A percentile compares a stretch with the other conserved stretches of the same genome.
Evolutionary conservation across 2,329 filamentous ascomycete genomes (phyloP).

Genomic region (Rugonectria rugulosa): DNA sequence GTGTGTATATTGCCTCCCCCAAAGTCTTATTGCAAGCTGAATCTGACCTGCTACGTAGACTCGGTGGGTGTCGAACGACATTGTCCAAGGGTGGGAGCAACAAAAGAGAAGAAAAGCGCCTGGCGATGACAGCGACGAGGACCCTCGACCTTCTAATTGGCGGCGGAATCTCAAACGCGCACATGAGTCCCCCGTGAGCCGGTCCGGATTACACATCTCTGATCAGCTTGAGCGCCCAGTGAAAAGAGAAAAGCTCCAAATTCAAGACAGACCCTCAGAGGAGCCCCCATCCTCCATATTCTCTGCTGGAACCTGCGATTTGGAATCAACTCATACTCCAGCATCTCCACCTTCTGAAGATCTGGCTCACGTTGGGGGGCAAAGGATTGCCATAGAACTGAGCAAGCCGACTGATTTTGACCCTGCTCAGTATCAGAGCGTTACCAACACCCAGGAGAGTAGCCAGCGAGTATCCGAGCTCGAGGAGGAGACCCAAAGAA

Average conservation of each 20-base stretch:
- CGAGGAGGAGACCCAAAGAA: constrained; percentile 45
- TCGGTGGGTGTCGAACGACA: constrained; percentile 42
- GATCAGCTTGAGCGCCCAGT: constrained; percentile 26
- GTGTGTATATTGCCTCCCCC: constrained; percentile 31
- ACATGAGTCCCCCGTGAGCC: constrained; percentile 20
- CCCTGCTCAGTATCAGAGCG: constrained; percentile 45
- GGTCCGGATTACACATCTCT: constrained; percentile 21
- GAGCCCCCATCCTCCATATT: constrained; percentile 42
- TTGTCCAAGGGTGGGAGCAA: constrained; percentile 45
- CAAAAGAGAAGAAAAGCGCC: constrained; percentile 27
- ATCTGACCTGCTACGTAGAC: constrained; percentile 37
- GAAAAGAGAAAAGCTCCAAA: constrained; percentile 33
- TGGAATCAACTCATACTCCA: constrained; percentile 23
- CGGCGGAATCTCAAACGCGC: constrained; percentile 28
- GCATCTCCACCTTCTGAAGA: constrained; percentile 25
- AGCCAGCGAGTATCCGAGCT: constrained; percentile 42
- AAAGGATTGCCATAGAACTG: constrained; percentile 42
- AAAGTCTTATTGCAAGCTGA: constrained; percentile 9
- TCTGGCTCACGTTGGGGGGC: constrained; percentile 15
- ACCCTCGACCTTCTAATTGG: constrained; percentile 40
- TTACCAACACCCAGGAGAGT: constrained; percentile 41
- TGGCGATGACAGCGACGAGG: constrained; percentile 20
- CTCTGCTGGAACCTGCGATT: constrained; percentile 38
- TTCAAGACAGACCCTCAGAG: constrained; percentile 37
- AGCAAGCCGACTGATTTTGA: constrained; percentile 43